Evolutionary conservation across 2,329 filamentous ascomycete genomes (phyloP).

Genomic region (Aspergillus amoenus): DNA sequence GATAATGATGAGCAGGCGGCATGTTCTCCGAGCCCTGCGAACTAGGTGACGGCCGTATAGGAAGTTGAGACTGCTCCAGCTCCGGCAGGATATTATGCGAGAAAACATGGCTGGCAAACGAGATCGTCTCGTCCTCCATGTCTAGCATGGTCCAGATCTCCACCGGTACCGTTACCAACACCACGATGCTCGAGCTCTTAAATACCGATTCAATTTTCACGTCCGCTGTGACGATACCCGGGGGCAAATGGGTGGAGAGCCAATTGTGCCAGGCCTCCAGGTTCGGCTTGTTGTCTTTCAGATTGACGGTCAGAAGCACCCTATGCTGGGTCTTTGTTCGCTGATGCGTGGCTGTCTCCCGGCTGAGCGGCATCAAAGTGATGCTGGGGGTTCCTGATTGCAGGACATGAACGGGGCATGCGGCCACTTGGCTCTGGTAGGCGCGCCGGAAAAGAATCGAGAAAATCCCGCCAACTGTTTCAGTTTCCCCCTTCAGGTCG

Average conservation of each 20-base stretch:
- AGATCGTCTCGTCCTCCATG: neutral
- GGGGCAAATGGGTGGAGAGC: neutral
- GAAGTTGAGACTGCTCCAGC: neutral
- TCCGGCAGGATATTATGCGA: neutral
- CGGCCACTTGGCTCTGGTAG: neutral
- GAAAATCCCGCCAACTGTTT: neutral
- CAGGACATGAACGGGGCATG: neutral
- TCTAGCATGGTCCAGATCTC: neutral
- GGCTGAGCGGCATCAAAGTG: neutral
- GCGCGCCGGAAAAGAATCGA: neutral
- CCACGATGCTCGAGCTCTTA: neutral
- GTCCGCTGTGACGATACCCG: neutral
- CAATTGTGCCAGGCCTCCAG: neutral
- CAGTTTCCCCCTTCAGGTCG: neutral
- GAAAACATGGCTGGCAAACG: neutral
- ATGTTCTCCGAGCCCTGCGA: neutral
- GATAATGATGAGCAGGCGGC: neutral
- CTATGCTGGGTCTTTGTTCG: neutral
- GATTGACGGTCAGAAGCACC: neutral
- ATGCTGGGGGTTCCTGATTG: neutral
- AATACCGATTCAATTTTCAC: neutral
- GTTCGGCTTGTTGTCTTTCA: neutral
- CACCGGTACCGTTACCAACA: neutral
- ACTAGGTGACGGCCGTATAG: neutral
- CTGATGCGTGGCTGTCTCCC: neutral